Evolutionary conservation across 768 basidiomycete species (phyloP), one percentile per base, ranked within the genome.

Genomic region (Pisolithus sp.): DNA sequence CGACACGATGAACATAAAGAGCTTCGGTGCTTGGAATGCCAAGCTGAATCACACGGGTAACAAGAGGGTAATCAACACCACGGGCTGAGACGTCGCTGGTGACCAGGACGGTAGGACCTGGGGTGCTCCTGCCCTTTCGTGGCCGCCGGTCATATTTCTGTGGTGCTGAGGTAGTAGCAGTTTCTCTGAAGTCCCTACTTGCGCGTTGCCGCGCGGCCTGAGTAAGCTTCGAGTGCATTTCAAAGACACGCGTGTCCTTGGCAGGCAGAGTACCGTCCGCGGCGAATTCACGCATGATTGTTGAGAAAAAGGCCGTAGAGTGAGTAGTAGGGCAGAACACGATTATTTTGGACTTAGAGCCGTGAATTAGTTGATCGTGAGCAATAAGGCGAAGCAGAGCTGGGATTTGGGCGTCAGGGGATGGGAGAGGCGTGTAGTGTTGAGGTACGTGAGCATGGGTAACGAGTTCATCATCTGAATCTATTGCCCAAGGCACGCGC

Each of bases 31-130:
- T 64, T 2, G 95, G 93, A 7, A 88, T 73, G 47, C 95, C 93
- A 47, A 99, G 74, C 66, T 97, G 96, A 57, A 98, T 86, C 54
- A 94, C 87, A 37, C 93, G 83, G 0, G 89, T 90, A 20, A 93
- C 88, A 18, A 80, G 82, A 7, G 91, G 91, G 64, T 94, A 95
- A 66, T 95, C 90, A 42, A 94, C 79, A 15, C 90, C 90, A 52
- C 91, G 81, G 20, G 91, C 90, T 26, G 89, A 93, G 5, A 95
- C 83, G 58, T 95, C 93, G 1, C 91, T 93, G 4, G 84, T 87
- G 58, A 96, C 74, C 48, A 95, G 78, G 28, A 96, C 72, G 2
- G 79, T 72, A 0, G 83, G 77, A 5, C 74, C 73, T 2, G 69
- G 63, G 17, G 34, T 13, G 9, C 4, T 7, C 57, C 73, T 56